Evolutionary conservation across 257 asterid genomes (phyloP).

Genomic region (Nicotiana sylvestris): DNA sequence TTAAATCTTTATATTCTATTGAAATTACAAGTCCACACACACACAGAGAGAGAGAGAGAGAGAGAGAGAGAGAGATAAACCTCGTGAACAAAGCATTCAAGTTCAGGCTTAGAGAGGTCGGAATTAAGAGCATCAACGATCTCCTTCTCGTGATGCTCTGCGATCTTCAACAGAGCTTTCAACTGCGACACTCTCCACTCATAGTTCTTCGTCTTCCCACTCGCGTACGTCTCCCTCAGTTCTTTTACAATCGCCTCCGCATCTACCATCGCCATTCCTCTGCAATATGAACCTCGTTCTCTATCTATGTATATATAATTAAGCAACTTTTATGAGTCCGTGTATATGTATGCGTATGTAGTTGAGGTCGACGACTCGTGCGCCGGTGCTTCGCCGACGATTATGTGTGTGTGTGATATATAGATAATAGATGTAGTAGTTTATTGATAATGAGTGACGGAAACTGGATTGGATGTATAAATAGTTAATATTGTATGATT

Average conservation of each 20-base stretch:
- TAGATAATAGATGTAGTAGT: not conserved
- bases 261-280: conserved; percentile 32
- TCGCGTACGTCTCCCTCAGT: conserved; percentile 41
- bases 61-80: conserved; percentile 18
- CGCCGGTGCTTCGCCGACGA: not conserved
- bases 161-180: conserved; percentile 50
- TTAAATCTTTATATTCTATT: too few species aligned
- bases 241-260: conserved; percentile 50
- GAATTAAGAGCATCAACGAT: conserved; percentile 56
- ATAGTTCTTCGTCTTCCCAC: conserved; percentile 61
- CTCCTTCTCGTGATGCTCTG: conserved; percentile 53
- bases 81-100: conserved; percentile 72
- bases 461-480: not conserved
- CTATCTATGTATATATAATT: not conserved
- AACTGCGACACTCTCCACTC: conserved; percentile 89
- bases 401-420: too few species aligned
- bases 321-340: too few species aligned
- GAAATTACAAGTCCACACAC: too few species aligned
- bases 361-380: not conserved
- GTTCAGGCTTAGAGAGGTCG: conserved; percentile 73
- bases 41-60: too few species aligned
- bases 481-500: not conserved
- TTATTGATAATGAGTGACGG: not conserved
- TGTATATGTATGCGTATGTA: not conserved
- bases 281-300: not conserved